These are phyloP conservation scores for Cystofilobasidium bisporidii DNA, from an alignment of 768 basidiomycete genomes.

Conservation along the genomic window DNA sequence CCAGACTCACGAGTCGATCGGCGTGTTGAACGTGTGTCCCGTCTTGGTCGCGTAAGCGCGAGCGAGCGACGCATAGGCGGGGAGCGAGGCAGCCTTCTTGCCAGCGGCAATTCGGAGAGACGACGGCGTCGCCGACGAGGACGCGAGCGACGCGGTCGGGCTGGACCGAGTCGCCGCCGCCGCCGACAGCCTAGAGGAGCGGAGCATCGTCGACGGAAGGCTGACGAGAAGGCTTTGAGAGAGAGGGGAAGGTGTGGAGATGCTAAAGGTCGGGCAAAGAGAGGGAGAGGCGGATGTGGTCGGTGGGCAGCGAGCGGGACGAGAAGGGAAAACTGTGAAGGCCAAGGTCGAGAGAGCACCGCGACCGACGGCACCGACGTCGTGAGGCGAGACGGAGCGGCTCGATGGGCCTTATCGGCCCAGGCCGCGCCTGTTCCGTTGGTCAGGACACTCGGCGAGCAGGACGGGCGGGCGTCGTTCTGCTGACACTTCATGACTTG, in stretches of 20 bases:
- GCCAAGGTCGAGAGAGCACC: too few relatives aligned
- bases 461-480: too few relatives aligned
- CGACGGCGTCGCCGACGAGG: neutral
- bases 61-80: neutral
- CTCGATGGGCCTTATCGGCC: too few relatives aligned
- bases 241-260: neutral
- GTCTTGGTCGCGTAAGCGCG: constrained; percentile 6
- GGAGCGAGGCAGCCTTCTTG: neutral
- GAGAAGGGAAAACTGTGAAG: too few relatives aligned
- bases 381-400: too few relatives aligned
- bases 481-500: too few relatives aligned
- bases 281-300: neutral
- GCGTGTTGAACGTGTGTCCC: constrained; percentile 7
- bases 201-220: neutral
- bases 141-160: neutral
- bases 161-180: constrained; percentile 1
- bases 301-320: too few relatives aligned
- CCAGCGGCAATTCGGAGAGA: neutral
- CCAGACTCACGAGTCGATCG: constrained; percentile 17
- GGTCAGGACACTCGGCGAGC: too few relatives aligned
- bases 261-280: neutral
- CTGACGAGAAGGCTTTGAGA: neutral
- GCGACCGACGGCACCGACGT: too few relatives aligned
- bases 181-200: constrained; percentile 16
- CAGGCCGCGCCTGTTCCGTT: too few relatives aligned